Percentiles rank a stretch among this genome's conserved stretches.
Evolutionary conservation across 345 rosid genomes (phyloP).

Genomic region (Isatis tinctoria): DNA sequence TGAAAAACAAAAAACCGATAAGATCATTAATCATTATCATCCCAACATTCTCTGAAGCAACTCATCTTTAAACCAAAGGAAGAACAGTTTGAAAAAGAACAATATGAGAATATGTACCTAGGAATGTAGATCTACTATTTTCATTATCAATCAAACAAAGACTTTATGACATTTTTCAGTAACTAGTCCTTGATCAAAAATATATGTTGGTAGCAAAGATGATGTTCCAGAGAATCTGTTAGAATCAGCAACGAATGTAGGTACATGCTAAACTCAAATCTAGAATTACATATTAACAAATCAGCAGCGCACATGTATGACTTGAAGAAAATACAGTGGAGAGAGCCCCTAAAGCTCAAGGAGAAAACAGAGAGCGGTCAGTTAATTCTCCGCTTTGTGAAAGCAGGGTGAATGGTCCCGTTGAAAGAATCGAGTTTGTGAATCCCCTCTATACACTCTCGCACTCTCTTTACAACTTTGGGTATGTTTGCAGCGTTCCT

Average conservation of each 20-base stretch:
- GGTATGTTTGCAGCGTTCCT: slow-evolving; percentile 47
- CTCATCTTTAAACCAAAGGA: neutral
- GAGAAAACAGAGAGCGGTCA: neutral
- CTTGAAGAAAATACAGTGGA: neutral
- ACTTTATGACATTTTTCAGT: neutral
- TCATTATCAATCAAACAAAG: neutral
- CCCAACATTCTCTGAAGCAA: slow-evolving; percentile 40
- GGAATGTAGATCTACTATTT: neutral
- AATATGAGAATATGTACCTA: no score
- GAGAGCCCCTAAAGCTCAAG: neutral
- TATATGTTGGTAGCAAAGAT: neutral
- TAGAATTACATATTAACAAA: slow-evolving; percentile 17
- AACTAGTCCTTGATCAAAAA: neutral
- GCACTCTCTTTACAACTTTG: slow-evolving; percentile 47
- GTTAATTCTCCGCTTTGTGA: slow-evolving; percentile 30
- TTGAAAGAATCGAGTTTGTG: slow-evolving; percentile 44
- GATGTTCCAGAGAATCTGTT: neutral
- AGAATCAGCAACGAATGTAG: neutral
- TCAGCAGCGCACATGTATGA: neutral
- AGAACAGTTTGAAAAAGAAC: slow-evolving; percentile 24
- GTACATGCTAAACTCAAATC: neutral
- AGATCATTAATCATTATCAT: slow-evolving; percentile 32
- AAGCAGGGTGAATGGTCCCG: slow-evolving; percentile 51
- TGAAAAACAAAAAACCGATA: no score
- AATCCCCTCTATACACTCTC: slow-evolving; percentile 50